Base-by-base conservation (phyloP, 106 monocot species). In the Platanthera guangdongensis region DNA sequence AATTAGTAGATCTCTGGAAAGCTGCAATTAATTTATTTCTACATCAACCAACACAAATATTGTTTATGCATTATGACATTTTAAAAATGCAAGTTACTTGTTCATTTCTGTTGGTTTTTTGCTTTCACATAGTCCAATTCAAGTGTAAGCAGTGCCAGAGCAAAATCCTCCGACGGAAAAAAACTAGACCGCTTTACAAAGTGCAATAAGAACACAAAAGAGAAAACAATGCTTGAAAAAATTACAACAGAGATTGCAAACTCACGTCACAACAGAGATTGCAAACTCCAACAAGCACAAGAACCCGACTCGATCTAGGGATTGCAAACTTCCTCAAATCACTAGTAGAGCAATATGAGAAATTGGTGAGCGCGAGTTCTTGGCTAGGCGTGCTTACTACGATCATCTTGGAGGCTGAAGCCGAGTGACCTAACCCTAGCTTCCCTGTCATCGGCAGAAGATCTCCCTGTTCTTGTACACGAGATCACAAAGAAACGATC, bases 351-450 rank as follows among this genome's bases (percentile, higher is more conserved):
- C 89, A 86, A 82, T 89, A 99, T 55, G 88, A 91, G 77, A 74
- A 78, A 84, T 99, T 99, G 78, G 94, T 92, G 59, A 91, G 86
- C 18, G 88, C 94, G 51, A 99, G 88, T 25, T 94, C 97, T 75
- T 94, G 89, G 76, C 22, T 85, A 59, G 90, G 97, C 75, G 85
- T 86, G 85, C 53, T 89, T 49, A 83, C 84, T 49, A 99, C 97
- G 75, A 71, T 79, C 97, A 94, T 88, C 60, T 80, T 63, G 22
- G 6, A 19, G 9, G 74, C 48, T 21, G 57, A 19, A 19, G 75
- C 47, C 53, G 73, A 59, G 55, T n/a, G 9, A 28, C 83, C 77
- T 47, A 68, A 74, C 47, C 81, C 84, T 63, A 80, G 76, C 54
- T 39, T 39, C 39, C 39, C 39, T 39, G 39, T 1, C 39, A 39